Evolutionary conservation across 176 grass and related monocot species (phyloP).

Genomic region (Panicum miliaceum): DNA sequence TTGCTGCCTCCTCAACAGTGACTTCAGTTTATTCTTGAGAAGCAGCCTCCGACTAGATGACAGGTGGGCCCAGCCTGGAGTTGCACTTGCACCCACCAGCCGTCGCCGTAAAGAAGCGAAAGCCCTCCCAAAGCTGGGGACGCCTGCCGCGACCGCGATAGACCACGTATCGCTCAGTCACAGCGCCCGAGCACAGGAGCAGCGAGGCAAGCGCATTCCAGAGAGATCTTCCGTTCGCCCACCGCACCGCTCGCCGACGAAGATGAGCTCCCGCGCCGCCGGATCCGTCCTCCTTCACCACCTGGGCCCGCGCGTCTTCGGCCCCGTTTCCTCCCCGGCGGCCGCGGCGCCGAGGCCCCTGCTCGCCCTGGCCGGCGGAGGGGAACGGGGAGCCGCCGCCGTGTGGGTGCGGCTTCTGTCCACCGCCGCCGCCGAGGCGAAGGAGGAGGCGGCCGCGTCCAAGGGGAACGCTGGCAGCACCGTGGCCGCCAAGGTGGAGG

Average conservation of each 20-base stretch:
- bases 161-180: neutral
- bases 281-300: slow-evolving; percentile 55
- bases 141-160: neutral
- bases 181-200: neutral
- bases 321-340: neutral
- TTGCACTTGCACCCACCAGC: neutral
- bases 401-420: slow-evolving; percentile 50
- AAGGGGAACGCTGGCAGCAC: slow-evolving; percentile 39
- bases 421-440: slow-evolving; percentile 42
- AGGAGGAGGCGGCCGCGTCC: slow-evolving; percentile 42
- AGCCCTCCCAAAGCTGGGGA: neutral
- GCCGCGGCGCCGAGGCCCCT: slow-evolving; percentile 5
- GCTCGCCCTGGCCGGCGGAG: slow-evolving; percentile 14
- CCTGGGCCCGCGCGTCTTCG: slow-evolving; percentile 48
- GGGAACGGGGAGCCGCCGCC: slow-evolving; percentile 2
- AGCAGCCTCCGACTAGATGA: neutral
- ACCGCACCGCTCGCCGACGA: slow-evolving; percentile 16
- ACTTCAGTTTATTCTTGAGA: neutral
- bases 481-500: slow-evolving; percentile 46
- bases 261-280: slow-evolving; percentile 57
- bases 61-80: neutral
- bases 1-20: neutral
- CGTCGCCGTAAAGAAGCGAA: neutral
- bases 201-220: neutral
- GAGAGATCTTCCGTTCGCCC: neutral